phyloP scores from a whole-genome alignment of 1,284 basidiomycete species.

The Chalciporus sp. region DNA sequence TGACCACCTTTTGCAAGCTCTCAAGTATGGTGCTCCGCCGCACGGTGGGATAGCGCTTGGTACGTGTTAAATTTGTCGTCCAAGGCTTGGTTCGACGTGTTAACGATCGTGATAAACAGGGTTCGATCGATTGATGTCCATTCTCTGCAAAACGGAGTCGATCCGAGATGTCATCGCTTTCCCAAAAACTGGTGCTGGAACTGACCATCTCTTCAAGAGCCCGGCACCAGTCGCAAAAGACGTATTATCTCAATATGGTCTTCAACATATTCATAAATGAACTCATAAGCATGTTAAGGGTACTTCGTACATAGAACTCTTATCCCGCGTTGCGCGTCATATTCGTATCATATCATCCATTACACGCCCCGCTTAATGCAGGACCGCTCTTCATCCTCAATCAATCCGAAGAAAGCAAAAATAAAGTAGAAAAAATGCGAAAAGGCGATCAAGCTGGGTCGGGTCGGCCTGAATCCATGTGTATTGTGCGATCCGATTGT shows the following conservation, averaged over 20 bases:
- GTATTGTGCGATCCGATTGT: constrained; percentile 36
- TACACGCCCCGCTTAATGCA: neutral
- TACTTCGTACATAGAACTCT: constrained; percentile 6
- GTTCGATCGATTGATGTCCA: constrained; percentile 90
- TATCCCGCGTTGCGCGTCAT: constrained; percentile 4
- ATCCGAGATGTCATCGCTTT: constrained; percentile 97
- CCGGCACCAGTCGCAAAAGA: constrained; percentile 64
- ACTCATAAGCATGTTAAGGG: neutral
- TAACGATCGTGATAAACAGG: constrained; percentile 49
- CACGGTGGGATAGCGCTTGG: constrained; percentile 95
- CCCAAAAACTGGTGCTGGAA: constrained; percentile 84
- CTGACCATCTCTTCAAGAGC: constrained; percentile 89
- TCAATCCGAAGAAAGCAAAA: constrained; percentile 6
- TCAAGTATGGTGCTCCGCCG: constrained; percentile 89
- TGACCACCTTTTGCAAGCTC: constrained; percentile 81
- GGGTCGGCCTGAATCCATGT: constrained; percentile 20
- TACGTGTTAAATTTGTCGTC: constrained; percentile 35
- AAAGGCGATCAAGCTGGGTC: constrained; percentile 12
- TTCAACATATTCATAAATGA: constrained; percentile 38
- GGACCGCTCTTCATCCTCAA: constrained; percentile 7
- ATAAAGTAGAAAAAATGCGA: constrained; percentile 18
- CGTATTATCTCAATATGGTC: constrained; percentile 65
- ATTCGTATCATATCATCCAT: constrained; percentile 3
- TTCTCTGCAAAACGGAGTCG: constrained; percentile 80
- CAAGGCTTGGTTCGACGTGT: constrained; percentile 6